Percentiles rank a stretch among this genome's conserved stretches.
Evolutionary conservation across 129 eudicot genomes (phyloP).

Genomic region (Glebionis coronaria): DNA sequence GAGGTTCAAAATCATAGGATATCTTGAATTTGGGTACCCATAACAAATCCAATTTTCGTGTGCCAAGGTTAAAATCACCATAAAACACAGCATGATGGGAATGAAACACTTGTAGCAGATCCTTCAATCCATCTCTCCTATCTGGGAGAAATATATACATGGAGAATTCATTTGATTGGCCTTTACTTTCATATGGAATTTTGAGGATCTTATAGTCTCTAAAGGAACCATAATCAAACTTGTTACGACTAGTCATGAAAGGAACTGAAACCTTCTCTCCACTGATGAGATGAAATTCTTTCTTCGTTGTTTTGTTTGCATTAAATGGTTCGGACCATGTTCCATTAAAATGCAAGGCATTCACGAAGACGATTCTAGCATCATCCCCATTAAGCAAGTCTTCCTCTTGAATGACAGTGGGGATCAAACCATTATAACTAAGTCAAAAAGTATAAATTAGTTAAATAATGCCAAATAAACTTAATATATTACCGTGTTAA

Average conservation of each 20-base stretch:
- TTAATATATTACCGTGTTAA: too few relatives aligned
- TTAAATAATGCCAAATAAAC: too few relatives aligned
- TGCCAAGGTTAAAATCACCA: not conserved
- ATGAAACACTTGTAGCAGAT: not conserved
- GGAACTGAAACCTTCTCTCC: not conserved
- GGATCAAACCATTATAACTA: not conserved
- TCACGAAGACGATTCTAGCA: not conserved
- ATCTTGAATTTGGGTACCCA: conserved; percentile 1
- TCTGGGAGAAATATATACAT: not conserved
- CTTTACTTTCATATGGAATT: not conserved
- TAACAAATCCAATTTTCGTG: not conserved
- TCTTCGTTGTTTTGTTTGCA: not conserved
- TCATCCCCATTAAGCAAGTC: not conserved
- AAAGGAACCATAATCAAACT: not conserved
- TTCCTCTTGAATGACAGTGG: not conserved
- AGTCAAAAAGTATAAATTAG: too few relatives aligned
- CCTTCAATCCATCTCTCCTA: not conserved
- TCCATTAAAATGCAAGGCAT: not conserved
- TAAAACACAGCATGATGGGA: too few relatives aligned
- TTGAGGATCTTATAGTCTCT: not conserved
- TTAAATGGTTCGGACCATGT: not conserved
- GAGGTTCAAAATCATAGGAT: not conserved
- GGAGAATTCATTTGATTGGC: not conserved
- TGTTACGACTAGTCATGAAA: not conserved
- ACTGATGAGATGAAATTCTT: not conserved